phyloP scores from a whole-genome alignment of 495 filamentous ascomycete genomes.

The Physcia stellaris region DNA sequence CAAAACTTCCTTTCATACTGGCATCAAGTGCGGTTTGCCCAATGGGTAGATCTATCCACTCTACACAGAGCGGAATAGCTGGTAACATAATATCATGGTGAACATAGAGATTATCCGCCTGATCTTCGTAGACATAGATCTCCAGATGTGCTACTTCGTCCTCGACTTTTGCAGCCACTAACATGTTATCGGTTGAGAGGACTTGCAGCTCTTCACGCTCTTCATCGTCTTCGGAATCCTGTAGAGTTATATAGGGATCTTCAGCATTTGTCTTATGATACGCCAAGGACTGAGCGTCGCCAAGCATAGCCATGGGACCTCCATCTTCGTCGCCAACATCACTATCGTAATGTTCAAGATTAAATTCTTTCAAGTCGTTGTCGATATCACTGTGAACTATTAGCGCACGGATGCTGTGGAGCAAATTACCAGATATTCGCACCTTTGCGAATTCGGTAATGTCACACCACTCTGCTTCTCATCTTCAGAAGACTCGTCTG shows the following conservation, averaged over 20 bases:
- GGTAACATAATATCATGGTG: constrained; percentile 99
- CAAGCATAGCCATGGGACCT: constrained; percentile 80
- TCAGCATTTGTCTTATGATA: constrained; percentile 88
- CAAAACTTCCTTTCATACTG: constrained; percentile 63
- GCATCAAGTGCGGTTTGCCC: constrained; percentile 36
- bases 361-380: constrained; percentile 86
- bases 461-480: no score
- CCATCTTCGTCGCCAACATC: constrained; percentile 54
- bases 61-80: constrained; percentile 84
- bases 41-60: constrained; percentile 87
- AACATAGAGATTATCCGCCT: constrained; percentile 88
- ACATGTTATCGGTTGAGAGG: constrained; percentile 76
- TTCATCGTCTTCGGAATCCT: constrained; percentile 62
- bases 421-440: not conserved
- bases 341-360: constrained; percentile 88
- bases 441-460: constrained; percentile 5
- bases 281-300: constrained; percentile 80
- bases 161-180: constrained; percentile 85
- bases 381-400: constrained; percentile 41
- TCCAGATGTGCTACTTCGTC: constrained; percentile 95
- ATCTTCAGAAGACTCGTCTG: no score
- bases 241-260: constrained; percentile 90
- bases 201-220: constrained; percentile 93
- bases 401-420: constrained; percentile 3
- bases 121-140: constrained; percentile 94